Percentiles rank a stretch among this genome's conserved stretches.
These are phyloP conservation scores for Veloporphyrellus conicus DNA, from an alignment of 1,284 basidiomycete species.

Conservation along the genomic window DNA sequence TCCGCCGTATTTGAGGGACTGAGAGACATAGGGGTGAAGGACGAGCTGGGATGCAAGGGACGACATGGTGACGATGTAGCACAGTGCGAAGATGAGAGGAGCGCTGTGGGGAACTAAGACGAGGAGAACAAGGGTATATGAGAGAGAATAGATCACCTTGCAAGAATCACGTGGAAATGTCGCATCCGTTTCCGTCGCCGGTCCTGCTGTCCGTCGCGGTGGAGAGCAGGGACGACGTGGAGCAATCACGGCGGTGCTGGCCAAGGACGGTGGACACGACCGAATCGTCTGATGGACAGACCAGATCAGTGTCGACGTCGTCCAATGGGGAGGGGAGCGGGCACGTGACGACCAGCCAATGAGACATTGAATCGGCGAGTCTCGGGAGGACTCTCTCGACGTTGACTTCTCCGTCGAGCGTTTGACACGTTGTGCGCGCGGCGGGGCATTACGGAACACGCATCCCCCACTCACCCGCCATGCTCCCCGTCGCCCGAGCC, in stretches of 20 bases:
- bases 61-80: conserved; percentile 51
- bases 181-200: conserved; percentile 11
- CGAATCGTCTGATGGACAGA: too few species aligned
- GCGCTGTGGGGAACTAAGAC: conserved; percentile 2
- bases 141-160: conserved; percentile 7
- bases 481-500: conserved; percentile 19
- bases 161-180: conserved; percentile 30
- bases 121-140: neutral
- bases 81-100: conserved; percentile 13
- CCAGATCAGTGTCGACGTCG: too few species aligned
- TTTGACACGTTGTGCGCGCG: neutral
- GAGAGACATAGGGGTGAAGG: conserved; percentile 77
- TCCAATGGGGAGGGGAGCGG: too few species aligned
- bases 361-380: neutral
- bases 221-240: too few species aligned
- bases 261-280: too few species aligned
- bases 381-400: neutral
- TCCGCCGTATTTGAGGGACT: conserved; percentile 70
- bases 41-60: conserved; percentile 70
- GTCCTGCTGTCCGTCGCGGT: neutral
- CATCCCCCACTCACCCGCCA: conserved; percentile 1
- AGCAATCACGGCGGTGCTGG: too few species aligned
- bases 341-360: neutral
- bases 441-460: conserved; percentile 25
- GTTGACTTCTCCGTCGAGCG: neutral